Evolutionary conservation across 1,139 yeast genomes (phyloP), one percentile per base, ranked within the genome.

Genomic region (Yamadazyma jaroonii): DNA sequence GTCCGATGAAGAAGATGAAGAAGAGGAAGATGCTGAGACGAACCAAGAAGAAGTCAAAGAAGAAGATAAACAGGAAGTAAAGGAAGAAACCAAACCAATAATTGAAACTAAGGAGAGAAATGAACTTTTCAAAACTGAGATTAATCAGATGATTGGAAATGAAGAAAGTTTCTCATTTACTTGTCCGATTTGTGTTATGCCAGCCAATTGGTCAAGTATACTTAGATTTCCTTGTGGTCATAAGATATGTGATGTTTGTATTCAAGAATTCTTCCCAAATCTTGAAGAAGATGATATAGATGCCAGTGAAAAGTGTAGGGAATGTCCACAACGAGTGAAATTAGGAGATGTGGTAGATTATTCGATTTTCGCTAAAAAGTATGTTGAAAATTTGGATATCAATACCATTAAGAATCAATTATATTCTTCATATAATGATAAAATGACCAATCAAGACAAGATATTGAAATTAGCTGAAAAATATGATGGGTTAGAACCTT

Each of bases 171-270:
- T 68, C 77, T 17, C 32, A 8, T 31, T 31, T 41, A 61, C 75
- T 2, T 89, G 96, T 57, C 83, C 89, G 2, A 59, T 78, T 34
- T 88, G 96, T 55, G 64, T 67, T 47, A 90, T 83, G 45, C 75
- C 74, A 8, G 57, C 76, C n/a, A 73, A 77, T 6, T 32, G 14
- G 34, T 35, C 39, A 10, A 39, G 45, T 11, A 39, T 39, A 3
- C 66, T 63, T 21, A 72, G 70, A 28, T 66, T 64, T 17, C 67
- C 67, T 8, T 86, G 95, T 67, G 92, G 90, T 0, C 94, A 84
- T 57, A 64, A 76, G 49, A 57, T 84, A 1, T 84, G 95, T 54
- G 67, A 65, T 25, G 77, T 77, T 30, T 86, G 95, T 54, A 59
- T 77, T 32, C 77, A 64, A 11, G 63, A 65, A 2, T 79, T 73